phyloP scores from a whole-genome alignment of 2,329 filamentous ascomycete genomes.

The Verticillium isaacii region DNA sequence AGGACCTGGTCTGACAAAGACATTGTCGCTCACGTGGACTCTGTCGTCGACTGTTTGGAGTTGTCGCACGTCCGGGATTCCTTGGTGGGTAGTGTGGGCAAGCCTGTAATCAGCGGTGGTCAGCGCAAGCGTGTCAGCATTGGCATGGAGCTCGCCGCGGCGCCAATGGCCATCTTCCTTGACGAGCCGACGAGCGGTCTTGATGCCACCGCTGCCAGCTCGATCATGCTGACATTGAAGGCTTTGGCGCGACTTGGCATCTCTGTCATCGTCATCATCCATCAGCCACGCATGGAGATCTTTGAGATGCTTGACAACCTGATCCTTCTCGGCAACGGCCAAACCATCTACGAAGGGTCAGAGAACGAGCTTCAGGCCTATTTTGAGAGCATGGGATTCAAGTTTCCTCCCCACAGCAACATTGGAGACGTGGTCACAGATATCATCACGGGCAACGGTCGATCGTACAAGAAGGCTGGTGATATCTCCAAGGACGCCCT shows the following conservation, averaged over 20 bases:
- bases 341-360: slow-evolving; percentile 49
- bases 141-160: slow-evolving; percentile 52
- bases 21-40: slow-evolving; percentile 48
- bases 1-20: slow-evolving; percentile 43
- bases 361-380: slow-evolving; percentile 38
- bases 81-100: slow-evolving; percentile 44
- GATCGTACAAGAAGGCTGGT: slow-evolving; percentile 40
- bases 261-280: slow-evolving; percentile 54
- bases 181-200: slow-evolving; percentile 50
- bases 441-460: slow-evolving; percentile 54
- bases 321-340: slow-evolving; percentile 49
- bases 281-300: slow-evolving; percentile 55
- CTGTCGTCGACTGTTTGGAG: slow-evolving; percentile 49
- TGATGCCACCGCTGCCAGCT: slow-evolving; percentile 50
- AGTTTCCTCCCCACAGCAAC: slow-evolving; percentile 45
- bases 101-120: slow-evolving; percentile 50
- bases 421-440: slow-evolving; percentile 56
- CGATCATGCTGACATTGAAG: slow-evolving; percentile 50
- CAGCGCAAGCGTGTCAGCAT: slow-evolving; percentile 56
- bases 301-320: slow-evolving; percentile 53
- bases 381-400: slow-evolving; percentile 48
- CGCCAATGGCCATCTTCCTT: slow-evolving; percentile 50
- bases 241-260: slow-evolving; percentile 50
- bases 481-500: slow-evolving; percentile 43
- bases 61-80: slow-evolving; percentile 47